These are phyloP conservation scores for Suhomyces panamericanus DNA, from an alignment of 1,139 yeast genomes.

Conservation along the genomic window DNA sequence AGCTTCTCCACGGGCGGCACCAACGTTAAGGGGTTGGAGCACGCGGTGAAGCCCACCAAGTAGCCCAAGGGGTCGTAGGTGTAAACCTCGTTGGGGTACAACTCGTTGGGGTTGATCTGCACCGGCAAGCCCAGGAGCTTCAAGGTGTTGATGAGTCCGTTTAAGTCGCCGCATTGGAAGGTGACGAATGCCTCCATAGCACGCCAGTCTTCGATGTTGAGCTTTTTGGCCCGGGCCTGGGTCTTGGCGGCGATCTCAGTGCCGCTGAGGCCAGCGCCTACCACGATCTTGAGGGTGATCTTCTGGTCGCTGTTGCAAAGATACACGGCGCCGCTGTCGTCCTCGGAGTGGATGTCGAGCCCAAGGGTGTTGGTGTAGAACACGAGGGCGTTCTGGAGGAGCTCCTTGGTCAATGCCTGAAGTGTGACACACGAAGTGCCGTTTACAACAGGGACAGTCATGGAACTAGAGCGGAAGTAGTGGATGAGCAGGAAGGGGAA, in stretches of 20 bases:
- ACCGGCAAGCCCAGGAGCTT: constrained; percentile 26
- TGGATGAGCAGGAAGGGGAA: not conserved
- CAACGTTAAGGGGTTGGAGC: constrained; percentile 57
- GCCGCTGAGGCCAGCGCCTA: constrained; percentile 26
- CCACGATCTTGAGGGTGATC: constrained; percentile 30
- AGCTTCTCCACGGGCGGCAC: constrained; percentile 40
- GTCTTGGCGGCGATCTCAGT: constrained; percentile 29
- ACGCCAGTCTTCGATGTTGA: constrained; percentile 50
- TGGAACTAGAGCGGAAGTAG: constrained; percentile 2
- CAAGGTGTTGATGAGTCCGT: constrained; percentile 35
- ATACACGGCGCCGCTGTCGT: constrained; percentile 24
- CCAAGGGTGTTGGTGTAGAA: constrained; percentile 52
- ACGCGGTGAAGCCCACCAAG: constrained; percentile 64
- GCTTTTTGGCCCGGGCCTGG: constrained; percentile 25
- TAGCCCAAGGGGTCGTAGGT: constrained; percentile 68
- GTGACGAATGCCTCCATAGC: constrained; percentile 44
- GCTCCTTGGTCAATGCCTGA: constrained; percentile 39
- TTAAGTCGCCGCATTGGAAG: constrained; percentile 37
- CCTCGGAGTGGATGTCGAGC: constrained; percentile 33
- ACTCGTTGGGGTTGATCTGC: constrained; percentile 58
- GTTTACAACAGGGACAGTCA: constrained; percentile 43
- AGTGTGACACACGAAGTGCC: constrained; percentile 51
- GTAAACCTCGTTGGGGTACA: constrained; percentile 67
- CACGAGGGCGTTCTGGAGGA: constrained; percentile 37
- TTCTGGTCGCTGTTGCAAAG: constrained; percentile 36